Conservation (phyloP, 345 rosid genomes). For the Acer yangbiense region DNA sequence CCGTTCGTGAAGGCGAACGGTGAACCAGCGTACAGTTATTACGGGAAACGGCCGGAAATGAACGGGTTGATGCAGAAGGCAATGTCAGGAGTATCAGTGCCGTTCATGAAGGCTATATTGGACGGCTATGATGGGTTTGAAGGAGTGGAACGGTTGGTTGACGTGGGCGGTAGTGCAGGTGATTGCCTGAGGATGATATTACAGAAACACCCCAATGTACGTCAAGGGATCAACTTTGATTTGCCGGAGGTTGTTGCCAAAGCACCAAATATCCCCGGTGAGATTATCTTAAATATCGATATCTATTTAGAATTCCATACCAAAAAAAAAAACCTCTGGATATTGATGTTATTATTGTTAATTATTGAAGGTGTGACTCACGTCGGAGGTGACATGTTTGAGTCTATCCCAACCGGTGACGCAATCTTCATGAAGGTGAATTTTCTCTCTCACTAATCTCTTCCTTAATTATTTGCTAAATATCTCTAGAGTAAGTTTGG, state of each 20-base stretch:
- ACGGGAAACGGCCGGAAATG: conserved; percentile 82
- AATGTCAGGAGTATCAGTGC: conserved; percentile 89
- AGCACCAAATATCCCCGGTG: conserved; percentile 72
- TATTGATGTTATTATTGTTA: too few relatives aligned
- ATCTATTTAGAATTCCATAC: too few relatives aligned
- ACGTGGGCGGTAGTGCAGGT: conserved; percentile 95
- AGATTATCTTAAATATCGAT: conserved; percentile 1
- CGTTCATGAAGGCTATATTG: conserved; percentile 77
- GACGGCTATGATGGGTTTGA: conserved; percentile 69
- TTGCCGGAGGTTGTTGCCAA: conserved; percentile 83
- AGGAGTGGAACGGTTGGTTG: conserved; percentile 58
- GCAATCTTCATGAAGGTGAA: conserved; percentile 80
- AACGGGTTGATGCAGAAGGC: conserved; percentile 82
- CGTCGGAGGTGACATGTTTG: conserved; percentile 73
- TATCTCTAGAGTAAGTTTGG: too few relatives aligned
- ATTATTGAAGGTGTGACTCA: conserved; percentile 47
- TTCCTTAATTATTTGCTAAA: not conserved
- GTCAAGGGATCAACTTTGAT: conserved; percentile 77
- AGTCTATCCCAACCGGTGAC: conserved; percentile 62
- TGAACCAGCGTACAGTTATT: conserved; percentile 66
- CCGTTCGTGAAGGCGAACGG: conserved; percentile 80
- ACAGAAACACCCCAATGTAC: conserved; percentile 44
- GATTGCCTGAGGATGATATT: conserved; percentile 89
- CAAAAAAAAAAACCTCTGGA: too few relatives aligned
- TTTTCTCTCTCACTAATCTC: not conserved